These are phyloP conservation scores for Solanum arcanum DNA, from an alignment of 257 asterid genomes.

Conservation along the genomic window DNA sequence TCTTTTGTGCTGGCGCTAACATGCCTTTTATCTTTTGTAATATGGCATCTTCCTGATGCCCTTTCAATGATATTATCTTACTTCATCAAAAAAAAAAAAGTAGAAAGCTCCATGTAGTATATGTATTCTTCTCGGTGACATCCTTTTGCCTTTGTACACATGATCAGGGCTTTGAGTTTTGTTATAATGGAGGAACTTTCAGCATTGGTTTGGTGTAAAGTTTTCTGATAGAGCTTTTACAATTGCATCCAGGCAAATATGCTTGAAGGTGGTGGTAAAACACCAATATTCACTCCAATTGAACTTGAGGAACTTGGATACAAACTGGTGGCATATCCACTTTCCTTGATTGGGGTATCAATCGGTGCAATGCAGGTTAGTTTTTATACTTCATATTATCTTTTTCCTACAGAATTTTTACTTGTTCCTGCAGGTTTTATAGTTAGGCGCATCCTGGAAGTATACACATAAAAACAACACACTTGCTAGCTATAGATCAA, in stretches of 20 bases:
- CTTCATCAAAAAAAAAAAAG: background rate
- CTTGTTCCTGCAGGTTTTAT: background rate
- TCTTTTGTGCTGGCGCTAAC: background rate
- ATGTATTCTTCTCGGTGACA: background rate
- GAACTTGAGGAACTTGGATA: constrained; percentile 85
- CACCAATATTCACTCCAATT: constrained; percentile 75
- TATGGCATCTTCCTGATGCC: background rate
- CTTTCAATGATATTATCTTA: background rate
- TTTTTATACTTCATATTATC: background rate
- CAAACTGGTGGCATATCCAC: constrained; percentile 86
- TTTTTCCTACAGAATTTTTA: background rate
- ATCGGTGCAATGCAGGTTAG: constrained; percentile 90
- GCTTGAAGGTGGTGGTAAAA: constrained; percentile 98
- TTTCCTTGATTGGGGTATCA: constrained; percentile 83
- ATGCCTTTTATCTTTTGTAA: background rate
- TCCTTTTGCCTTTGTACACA: background rate
- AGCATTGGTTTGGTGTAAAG: background rate
- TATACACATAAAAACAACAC: background rate
- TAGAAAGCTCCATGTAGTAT: background rate
- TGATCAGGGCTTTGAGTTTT: background rate
- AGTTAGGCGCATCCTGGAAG: background rate
- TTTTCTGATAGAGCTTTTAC: constrained; percentile 7
- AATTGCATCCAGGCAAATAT: constrained; percentile 61
- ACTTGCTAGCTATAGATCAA: background rate
- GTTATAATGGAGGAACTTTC: background rate